phyloP scores from a whole-genome alignment of 2,329 filamentous ascomycete genomes.

The Aspergillus thermomutatus region DNA sequence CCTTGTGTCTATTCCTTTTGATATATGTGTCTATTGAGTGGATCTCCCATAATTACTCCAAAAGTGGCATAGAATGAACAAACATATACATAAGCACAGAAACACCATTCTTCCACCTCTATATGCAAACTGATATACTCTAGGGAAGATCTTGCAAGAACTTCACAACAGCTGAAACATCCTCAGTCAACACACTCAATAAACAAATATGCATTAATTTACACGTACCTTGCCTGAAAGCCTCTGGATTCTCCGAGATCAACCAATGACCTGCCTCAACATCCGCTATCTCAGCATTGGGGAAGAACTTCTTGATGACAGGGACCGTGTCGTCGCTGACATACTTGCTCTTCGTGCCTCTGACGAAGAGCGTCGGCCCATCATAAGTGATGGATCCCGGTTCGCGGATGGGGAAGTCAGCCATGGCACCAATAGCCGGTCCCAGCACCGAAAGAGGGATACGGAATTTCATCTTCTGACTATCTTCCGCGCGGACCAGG shows the following conservation, averaged over 20 bases:
- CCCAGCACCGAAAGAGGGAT: conserved; percentile 73
- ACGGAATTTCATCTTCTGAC: conserved; percentile 65
- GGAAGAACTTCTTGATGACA: conserved; percentile 41
- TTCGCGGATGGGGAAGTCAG: conserved; percentile 82
- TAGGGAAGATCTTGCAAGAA: conserved; percentile 27
- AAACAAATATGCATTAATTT: not conserved
- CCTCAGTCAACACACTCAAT: conserved; percentile 9
- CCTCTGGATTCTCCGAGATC: conserved; percentile 44
- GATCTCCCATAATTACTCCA: not conserved
- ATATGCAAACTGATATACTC: not conserved
- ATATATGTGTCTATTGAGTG: not conserved
- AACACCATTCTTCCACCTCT: not conserved
- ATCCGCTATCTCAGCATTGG: conserved; percentile 37
- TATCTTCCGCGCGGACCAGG: conserved; percentile 56
- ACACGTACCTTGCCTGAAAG: conserved; percentile 36
- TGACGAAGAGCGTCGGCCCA: conserved; percentile 75
- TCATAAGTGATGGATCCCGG: conserved; percentile 66
- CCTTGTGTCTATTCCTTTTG: not conserved
- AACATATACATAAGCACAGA: not conserved
- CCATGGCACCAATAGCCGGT: conserved; percentile 67
- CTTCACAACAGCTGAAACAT: conserved; percentile 29
- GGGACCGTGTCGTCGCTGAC: conserved; percentile 40
- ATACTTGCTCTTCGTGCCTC: conserved; percentile 40
- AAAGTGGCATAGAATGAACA: not conserved
- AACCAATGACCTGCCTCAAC: conserved; percentile 45